phyloP scores from a whole-genome alignment of 345 rosid genomes.

The Populus ilicifolia region DNA sequence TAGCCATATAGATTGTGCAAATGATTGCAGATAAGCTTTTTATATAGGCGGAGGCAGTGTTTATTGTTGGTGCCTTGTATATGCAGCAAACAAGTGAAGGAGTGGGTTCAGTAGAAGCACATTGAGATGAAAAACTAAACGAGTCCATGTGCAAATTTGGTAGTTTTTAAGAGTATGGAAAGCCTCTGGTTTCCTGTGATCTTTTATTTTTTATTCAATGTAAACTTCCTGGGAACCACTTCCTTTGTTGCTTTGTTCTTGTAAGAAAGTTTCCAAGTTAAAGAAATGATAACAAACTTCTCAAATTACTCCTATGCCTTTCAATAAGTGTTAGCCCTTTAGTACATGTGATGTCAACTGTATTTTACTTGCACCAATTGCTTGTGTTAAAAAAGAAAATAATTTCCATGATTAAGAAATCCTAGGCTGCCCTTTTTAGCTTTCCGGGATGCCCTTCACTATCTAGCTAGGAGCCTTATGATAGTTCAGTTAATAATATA shows the following conservation, averaged over 20 bases:
- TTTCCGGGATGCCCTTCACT: too few species aligned
- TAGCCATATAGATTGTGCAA: constrained; percentile 32
- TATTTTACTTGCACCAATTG: background rate
- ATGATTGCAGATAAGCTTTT: constrained; percentile 33
- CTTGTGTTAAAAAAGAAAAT: background rate
- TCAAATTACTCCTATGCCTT: background rate
- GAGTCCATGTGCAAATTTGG: constrained; percentile 61
- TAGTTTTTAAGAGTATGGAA: constrained; percentile 25
- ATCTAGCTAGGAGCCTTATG: too few species aligned
- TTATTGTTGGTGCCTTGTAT: constrained; percentile 3
- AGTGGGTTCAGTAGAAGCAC: constrained; percentile 37
- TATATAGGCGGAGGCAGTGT: constrained; percentile 14
- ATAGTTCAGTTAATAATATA: too few species aligned
- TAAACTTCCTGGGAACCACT: constrained; percentile 25
- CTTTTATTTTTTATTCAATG: constrained; percentile 4
- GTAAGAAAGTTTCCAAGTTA: constrained; percentile 23
- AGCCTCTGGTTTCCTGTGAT: constrained; percentile 46
- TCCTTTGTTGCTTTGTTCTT: constrained; percentile 26
- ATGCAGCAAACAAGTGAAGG: constrained; percentile 17
- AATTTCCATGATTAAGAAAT: background rate
- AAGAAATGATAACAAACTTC: background rate
- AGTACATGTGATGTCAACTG: background rate
- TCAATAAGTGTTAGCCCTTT: background rate
- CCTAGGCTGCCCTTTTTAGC: background rate
- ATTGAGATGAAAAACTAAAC: constrained; percentile 41